Percentiles rank a stretch among this genome's conserved stretches.
phyloP scores from a whole-genome alignment of 1,284 basidiomycete genomes.

The Ceratobasidium sp. region DNA sequence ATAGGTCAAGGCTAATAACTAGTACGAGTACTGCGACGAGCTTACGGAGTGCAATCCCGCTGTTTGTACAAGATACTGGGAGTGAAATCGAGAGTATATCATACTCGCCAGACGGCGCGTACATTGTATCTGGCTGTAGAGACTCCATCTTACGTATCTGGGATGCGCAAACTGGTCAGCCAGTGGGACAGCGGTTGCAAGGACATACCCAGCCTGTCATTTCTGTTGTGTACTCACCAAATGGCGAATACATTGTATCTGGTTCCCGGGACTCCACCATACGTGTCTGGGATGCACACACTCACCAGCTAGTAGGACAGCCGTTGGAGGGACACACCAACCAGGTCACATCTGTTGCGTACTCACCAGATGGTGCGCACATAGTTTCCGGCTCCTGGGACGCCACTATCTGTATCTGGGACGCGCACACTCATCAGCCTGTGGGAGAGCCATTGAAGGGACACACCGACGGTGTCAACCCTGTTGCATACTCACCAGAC shows the following conservation, averaged over 20 bases:
- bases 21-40: background rate
- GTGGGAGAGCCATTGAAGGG: background rate
- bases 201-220: conserved; percentile 16
- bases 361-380: conserved; percentile 43
- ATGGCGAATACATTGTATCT: conserved; percentile 41
- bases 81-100: background rate
- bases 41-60: background rate
- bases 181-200: background rate
- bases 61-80: background rate
- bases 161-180: conserved; percentile 14
- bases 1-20: background rate
- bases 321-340: conserved; percentile 19
- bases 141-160: conserved; percentile 13
- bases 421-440: background rate
- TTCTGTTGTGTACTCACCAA: conserved; percentile 40
- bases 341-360: conserved; percentile 34
- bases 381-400: conserved; percentile 44
- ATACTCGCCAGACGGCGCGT: conserved; percentile 38
- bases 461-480: no score
- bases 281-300: conserved; percentile 33
- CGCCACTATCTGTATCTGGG: conserved; percentile 42
- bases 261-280: conserved; percentile 33
- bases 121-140: conserved; percentile 8
- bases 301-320: background rate
- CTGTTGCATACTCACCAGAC: no score